Evolutionary conservation across 345 rosid genomes (phyloP).

Genomic region (Pseudoturritis turrita): DNA sequence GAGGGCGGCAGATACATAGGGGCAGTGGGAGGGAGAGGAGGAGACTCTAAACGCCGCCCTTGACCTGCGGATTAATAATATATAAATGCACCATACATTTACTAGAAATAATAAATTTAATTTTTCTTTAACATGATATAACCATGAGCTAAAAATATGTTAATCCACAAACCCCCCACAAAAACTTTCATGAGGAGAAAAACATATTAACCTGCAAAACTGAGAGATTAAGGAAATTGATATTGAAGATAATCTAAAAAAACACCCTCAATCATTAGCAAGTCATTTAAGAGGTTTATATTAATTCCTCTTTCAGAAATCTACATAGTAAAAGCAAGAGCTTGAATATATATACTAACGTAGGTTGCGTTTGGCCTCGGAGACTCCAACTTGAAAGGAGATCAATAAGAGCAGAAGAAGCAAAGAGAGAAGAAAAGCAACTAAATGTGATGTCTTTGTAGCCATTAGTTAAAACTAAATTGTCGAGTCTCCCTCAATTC

Average conservation of each 20-base stretch:
- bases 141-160: not conserved
- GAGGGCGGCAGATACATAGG: constrained; percentile 27
- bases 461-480: constrained; percentile 6
- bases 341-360: constrained; percentile 19
- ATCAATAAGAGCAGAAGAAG: constrained; percentile 13
- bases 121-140: not conserved
- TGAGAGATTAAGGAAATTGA: not conserved
- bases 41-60: not conserved
- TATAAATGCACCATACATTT: not conserved
- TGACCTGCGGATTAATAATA: not conserved
- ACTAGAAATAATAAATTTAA: not conserved
- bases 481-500: not conserved
- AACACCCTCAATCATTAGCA: not conserved
- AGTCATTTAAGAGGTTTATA: not conserved
- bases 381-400: constrained; percentile 13
- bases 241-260: not conserved
- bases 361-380: constrained; percentile 14
- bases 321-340: not conserved
- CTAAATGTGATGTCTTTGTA: not conserved
- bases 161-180: not conserved
- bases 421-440: constrained; percentile 15
- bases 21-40: constrained; percentile 7
- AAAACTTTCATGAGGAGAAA: not conserved
- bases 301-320: not conserved
- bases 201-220: not conserved